Percentiles rank a stretch among this genome's conserved stretches.
Conservation (phyloP, 768 basidiomycete species). For the Trametes maxima region DNA sequence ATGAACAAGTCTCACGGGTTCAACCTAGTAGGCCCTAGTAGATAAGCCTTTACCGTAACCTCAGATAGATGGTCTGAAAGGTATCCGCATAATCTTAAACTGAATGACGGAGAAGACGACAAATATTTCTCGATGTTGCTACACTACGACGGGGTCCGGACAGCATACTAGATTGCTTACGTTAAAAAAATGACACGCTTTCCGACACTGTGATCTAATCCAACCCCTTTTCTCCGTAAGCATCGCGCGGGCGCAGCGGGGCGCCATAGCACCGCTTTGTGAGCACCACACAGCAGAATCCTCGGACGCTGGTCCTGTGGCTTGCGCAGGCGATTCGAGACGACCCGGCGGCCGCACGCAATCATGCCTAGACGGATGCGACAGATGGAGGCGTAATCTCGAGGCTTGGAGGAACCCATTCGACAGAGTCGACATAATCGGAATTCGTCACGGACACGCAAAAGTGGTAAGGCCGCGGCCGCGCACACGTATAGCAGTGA, state of each 20-base stretch:
- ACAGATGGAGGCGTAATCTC: neutral
- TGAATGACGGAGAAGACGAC: too few species aligned
- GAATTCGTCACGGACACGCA: neutral
- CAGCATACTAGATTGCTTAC: too few species aligned
- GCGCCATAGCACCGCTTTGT: neutral
- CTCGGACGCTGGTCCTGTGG: neutral
- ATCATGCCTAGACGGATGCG: neutral
- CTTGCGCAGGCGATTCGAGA: neutral
- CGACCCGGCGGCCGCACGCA: neutral
- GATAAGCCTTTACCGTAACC: too few species aligned
- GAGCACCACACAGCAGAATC: neutral
- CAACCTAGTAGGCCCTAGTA: too few species aligned
- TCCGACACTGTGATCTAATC: too few species aligned
- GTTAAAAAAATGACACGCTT: too few species aligned
- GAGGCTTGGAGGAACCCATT: neutral
- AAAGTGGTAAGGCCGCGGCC: neutral
- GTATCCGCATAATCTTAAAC: too few species aligned
- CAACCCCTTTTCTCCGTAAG: too few species aligned
- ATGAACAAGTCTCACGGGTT: too few species aligned
- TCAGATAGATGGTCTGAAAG: too few species aligned
- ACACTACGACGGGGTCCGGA: too few species aligned
- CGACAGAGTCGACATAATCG: neutral
- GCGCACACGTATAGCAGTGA: neutral
- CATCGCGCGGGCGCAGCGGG: neutral
- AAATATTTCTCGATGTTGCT: too few species aligned